Base-by-base conservation (phyloP, 2,329 filamentous ascomycete genomes). In the Aaosphaeria pasadenensis region DNA sequence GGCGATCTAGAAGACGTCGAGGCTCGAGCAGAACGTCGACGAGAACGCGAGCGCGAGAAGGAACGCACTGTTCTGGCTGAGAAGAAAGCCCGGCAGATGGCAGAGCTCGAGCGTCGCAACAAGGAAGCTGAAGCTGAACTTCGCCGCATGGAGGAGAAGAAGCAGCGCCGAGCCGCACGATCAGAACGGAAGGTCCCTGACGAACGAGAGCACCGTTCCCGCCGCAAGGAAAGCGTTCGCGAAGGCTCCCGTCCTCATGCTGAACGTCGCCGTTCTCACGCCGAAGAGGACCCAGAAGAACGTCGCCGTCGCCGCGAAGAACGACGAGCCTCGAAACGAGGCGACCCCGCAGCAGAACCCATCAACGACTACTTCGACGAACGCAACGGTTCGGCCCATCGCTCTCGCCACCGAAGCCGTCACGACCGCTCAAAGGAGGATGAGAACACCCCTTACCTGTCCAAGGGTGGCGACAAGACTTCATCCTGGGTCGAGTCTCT, bases 401-500 rank as follows among this genome's bases (percentile, higher is more conserved):
- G 53, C n/a, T 55, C 55, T 39, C 63, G 59, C 13, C 59, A 63
- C 39, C 65, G 64, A 45, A 59, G 51, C 36, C 61, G 62, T 6
- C 63, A 61, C 48, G 17, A 24, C 17, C 57, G 57, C 40, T 46
- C 54, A 5, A 52, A 51, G 30, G 64, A 67, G 33, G 62, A 66
- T 40, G 49, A 49, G 6, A 64, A 67, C 48, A 54, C 54, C 43
- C 67, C 69, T 9, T 71, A 70, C 55, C 56, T 67, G 7, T 50
- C 64, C 50, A 64, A 63, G 39, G 68, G 69, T 44, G 68, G 71
- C 43, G 74, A 78, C 63, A 78, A 78, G 63, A 78, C 76, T 5
- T 70, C 70, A 1, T 75, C 72, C 0, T 79, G 76, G 76, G 74
- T 79, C 6, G 63, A 77, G 48, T 72, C 66, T 1, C 57, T 79